These are phyloP conservation scores for Pugionium dolabratum DNA, from an alignment of 345 rosid species.

Conservation along the genomic window DNA sequence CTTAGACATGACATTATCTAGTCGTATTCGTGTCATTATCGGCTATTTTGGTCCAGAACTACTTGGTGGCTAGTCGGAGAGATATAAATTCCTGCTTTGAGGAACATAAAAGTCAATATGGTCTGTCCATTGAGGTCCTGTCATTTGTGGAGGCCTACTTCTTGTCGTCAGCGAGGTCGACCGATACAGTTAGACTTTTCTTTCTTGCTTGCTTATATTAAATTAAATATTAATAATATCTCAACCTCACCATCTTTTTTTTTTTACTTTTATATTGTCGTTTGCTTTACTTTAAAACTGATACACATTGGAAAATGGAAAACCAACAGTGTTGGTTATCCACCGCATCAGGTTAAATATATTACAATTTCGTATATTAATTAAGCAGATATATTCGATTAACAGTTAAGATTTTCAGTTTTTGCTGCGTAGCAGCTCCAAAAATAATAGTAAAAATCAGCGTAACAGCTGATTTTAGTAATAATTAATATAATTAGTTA, in stretches of 20 bases:
- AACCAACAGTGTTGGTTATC: conserved; percentile 10
- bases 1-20: neutral
- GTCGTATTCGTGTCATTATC: conserved; percentile 19
- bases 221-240: neutral
- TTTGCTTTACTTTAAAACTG: neutral
- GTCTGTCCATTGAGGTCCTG: conserved; percentile 14
- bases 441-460: neutral
- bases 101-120: conserved; percentile 27
- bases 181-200: neutral
- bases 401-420: too few relatives aligned
- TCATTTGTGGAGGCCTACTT: conserved; percentile 21
- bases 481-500: too few relatives aligned
- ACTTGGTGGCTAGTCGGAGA: conserved; percentile 17
- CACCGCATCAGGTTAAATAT: conserved; percentile 12
- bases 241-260: neutral
- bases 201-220: neutral
- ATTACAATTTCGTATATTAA: too few relatives aligned
- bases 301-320: neutral
- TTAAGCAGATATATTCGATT: too few relatives aligned
- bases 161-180: conserved; percentile 31
- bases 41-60: conserved; percentile 17
- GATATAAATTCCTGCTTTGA: conserved; percentile 18
- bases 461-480: too few relatives aligned
- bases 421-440: too few relatives aligned
- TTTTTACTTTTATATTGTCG: neutral